A percentile compares a stretch with the other conserved stretches of the same genome.
Conservation (phyloP, 2,329 filamentous ascomycete species). For the Microcyclospora tardicrescens region DNA sequence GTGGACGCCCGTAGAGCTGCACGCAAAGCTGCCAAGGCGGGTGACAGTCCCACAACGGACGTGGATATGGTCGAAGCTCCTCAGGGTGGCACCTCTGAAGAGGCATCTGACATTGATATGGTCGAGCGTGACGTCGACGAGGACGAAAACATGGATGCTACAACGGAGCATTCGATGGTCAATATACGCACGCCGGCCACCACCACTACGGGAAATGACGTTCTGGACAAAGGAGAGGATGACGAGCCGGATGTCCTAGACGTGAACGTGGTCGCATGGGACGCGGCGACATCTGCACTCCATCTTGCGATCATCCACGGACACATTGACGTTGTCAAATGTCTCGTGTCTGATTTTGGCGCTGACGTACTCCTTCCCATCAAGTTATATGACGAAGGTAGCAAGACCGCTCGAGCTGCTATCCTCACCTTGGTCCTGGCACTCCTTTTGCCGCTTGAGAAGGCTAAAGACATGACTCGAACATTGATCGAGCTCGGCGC, state of each 20-base stretch:
- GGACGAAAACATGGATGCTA: conserved; percentile 22
- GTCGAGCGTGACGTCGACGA: conserved; percentile 33
- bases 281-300: conserved; percentile 57
- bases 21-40: conserved; percentile 16
- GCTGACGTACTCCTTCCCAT: conserved; percentile 65
- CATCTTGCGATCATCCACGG: conserved; percentile 68
- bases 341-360: conserved; percentile 57
- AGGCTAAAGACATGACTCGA: conserved; percentile 51
- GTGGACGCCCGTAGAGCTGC: conserved; percentile 21
- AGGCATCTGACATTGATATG: conserved; percentile 29
- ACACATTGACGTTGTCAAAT: conserved; percentile 53
- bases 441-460: conserved; percentile 47
- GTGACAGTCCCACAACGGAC: not conserved
- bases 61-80: conserved; percentile 3
- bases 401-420: conserved; percentile 41
- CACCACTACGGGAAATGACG: conserved; percentile 26
- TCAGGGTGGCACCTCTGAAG: conserved; percentile 12
- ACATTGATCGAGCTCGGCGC: conserved; percentile 58
- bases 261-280: conserved; percentile 68
- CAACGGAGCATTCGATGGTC: conserved; percentile 58
- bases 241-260: conserved; percentile 70
- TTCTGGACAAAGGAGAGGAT: conserved; percentile 36
- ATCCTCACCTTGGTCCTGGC: conserved; percentile 61
- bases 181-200: conserved; percentile 39
- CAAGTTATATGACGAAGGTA: conserved; percentile 43